A percentile compares a stretch with the other conserved stretches of the same genome.
Conservation (phyloP, 1,139 yeast species). For the Debaryomyces nepalensis region DNA sequence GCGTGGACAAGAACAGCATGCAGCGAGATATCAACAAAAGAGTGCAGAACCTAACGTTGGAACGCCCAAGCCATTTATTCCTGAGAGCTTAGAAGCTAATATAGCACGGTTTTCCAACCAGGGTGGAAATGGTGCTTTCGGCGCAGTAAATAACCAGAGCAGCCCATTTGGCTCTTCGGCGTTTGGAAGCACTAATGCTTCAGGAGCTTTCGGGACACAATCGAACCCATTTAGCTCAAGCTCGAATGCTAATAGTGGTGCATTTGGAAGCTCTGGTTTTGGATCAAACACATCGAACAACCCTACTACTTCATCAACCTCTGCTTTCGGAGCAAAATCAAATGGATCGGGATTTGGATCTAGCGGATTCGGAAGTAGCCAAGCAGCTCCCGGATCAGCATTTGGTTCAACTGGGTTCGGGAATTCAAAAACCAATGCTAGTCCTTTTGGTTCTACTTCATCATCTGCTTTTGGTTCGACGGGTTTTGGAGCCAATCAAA, state of each 20-base stretch:
- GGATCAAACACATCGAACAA: constrained; percentile 17
- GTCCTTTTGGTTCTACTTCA: constrained; percentile 11
- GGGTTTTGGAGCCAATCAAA: constrained; percentile 12
- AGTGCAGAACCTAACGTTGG: constrained; percentile 40
- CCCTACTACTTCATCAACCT: neutral
- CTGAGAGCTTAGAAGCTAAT: constrained; percentile 33
- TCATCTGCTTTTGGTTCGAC: constrained; percentile 11
- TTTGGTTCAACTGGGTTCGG: constrained; percentile 20
- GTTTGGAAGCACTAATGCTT: constrained; percentile 14
- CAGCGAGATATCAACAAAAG: constrained; percentile 60
- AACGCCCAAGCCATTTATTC: constrained; percentile 44
- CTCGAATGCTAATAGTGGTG: constrained; percentile 7
- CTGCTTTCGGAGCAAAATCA: constrained; percentile 15
- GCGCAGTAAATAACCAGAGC: constrained; percentile 2
- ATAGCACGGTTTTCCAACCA: constrained; percentile 18
- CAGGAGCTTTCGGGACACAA: constrained; percentile 14
- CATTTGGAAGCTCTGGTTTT: constrained; percentile 22
- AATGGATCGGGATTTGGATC: constrained; percentile 20
- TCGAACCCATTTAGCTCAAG: constrained; percentile 16
- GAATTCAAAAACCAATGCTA: constrained; percentile 15
- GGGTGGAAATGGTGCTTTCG: constrained; percentile 9
- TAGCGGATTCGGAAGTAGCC: constrained; percentile 19
- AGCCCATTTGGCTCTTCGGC: constrained; percentile 15
- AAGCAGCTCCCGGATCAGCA: constrained; percentile 12
- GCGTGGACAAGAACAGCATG: constrained; percentile 46